A percentile compares a stretch with the other conserved stretches of the same genome.
Evolutionary conservation across 192 early-diverging fungal species (phyloP).

Genomic region (Spinellus fusiger): DNA sequence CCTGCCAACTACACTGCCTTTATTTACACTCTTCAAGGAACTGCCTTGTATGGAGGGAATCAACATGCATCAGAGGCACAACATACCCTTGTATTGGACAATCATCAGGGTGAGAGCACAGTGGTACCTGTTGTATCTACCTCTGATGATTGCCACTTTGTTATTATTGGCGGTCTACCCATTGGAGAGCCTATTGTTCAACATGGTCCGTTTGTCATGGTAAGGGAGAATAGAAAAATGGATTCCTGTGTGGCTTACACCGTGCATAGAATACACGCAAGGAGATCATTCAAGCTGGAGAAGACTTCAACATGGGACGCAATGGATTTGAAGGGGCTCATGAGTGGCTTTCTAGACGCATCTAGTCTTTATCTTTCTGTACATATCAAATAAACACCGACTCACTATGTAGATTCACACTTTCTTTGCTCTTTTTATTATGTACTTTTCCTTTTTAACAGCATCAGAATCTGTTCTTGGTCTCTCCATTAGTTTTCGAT

Average conservation of each 20-base stretch:
- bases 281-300: conserved; percentile 42
- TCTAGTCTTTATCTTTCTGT: neutral
- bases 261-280: conserved; percentile 39
- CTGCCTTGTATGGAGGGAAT: conserved; percentile 43
- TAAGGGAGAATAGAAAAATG: neutral
- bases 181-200: conserved; percentile 53
- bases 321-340: conserved; percentile 70
- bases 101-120: conserved; percentile 33
- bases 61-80: conserved; percentile 30
- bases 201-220: conserved; percentile 63
- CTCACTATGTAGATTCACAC: neutral
- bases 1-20: conserved; percentile 54
- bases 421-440: neutral
- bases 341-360: conserved; percentile 35
- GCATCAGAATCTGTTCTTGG: conserved; percentile 31
- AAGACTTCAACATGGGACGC: conserved; percentile 51
- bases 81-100: conserved; percentile 37
- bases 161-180: conserved; percentile 31
- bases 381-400: neutral
- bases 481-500: conserved; percentile 16
- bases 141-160: conserved; percentile 26
- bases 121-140: conserved; percentile 30
- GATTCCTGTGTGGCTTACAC: too few species aligned
- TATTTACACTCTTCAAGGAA: conserved; percentile 55
- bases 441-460: conserved; percentile 31